Evolutionary conservation across 495 filamentous ascomycete genomes (phyloP), one percentile per base, ranked within the genome.

Genomic region (Podospora appendiculata): DNA sequence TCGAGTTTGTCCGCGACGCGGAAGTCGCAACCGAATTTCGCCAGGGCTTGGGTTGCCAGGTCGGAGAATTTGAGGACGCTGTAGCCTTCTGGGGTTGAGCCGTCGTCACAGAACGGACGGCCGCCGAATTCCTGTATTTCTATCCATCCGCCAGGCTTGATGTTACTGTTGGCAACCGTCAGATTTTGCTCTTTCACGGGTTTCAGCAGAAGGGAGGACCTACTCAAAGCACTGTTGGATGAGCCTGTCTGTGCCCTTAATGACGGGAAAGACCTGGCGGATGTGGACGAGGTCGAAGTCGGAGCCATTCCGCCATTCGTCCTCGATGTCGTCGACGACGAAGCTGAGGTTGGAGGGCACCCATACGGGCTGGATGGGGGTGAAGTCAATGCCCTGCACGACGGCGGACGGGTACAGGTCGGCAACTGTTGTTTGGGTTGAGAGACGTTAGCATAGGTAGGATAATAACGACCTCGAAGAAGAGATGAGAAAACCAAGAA

Each of bases 1-100:
- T 16, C 73, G 63, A 46, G 77, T 67, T 42, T 72, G 52, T 36
- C 75, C 72, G 39, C 79, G 41, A 70, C 60, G 19, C 71, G 65
- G 3, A 80, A 52, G 38, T 75, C 67, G 18, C 69, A 64, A 60
- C 60, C 57, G 17, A 62, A 54, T n/a, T 51, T 56, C 13, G 25
- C 43, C n/a, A 64, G 25, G 0, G 58, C 58, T 16, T 66, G 59
- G 51, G 55, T 62, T n/a, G 63, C 32, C 41, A 58, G 51, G 1
- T 58, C 33, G 10, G 51, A 39, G 55, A 67, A 70, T 5, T 56
- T 51, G 1, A 41, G 43, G 1, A 78, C 50, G 39, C 57, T 13
- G 43, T 58, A 68, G 52, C 64, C 60, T n/a, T 61, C 50, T 2
- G 62, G 51, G 6, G 61, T 19, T n/a, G 65, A 52, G 32, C 41